Evolutionary conservation across 495 filamentous ascomycete genomes (phyloP).

Genomic region (Penicillium angulare): DNA sequence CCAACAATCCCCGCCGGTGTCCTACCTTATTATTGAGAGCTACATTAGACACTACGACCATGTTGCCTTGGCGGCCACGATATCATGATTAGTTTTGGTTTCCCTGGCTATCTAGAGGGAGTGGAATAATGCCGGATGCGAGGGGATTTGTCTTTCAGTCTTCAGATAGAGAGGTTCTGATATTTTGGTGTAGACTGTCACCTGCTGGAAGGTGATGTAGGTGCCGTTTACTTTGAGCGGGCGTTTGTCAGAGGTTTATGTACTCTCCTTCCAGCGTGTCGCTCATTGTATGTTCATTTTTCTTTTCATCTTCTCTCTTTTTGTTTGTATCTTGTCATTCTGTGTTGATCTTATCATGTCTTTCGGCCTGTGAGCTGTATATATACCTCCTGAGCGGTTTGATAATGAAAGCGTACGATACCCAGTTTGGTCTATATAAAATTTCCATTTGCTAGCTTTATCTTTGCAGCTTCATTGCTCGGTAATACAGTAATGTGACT

Average conservation of each 20-base stretch:
- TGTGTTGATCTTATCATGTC: slow-evolving; percentile 37
- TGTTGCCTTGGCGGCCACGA: neutral
- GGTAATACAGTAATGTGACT: neutral
- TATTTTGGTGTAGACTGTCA: slow-evolving; percentile 16
- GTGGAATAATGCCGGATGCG: slow-evolving; percentile 13
- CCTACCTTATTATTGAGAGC: no score
- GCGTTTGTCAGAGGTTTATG: slow-evolving; percentile 12
- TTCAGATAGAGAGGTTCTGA: slow-evolving; percentile 18
- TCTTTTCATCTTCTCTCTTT: slow-evolving; percentile 19
- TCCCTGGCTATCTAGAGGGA: slow-evolving; percentile 4
- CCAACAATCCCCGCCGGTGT: neutral
- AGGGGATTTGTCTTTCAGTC: slow-evolving; percentile 11
- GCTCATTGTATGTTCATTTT: slow-evolving; percentile 14
- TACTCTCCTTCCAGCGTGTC: slow-evolving; percentile 13
- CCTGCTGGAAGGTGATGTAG: slow-evolving; percentile 1
- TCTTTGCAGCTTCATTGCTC: no score
- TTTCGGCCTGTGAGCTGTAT: slow-evolving; percentile 43
- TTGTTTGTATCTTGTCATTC: slow-evolving; percentile 21
- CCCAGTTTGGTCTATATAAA: slow-evolving; percentile 20
- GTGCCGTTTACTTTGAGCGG: slow-evolving; percentile 8
- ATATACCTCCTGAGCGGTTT: slow-evolving; percentile 44
- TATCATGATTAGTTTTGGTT: slow-evolving; percentile 9
- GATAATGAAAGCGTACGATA: slow-evolving; percentile 47
- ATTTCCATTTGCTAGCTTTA: neutral
- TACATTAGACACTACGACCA: neutral